phyloP scores from a whole-genome alignment of 1,284 basidiomycete genomes.

The Sporisorium scitamineum region DNA sequence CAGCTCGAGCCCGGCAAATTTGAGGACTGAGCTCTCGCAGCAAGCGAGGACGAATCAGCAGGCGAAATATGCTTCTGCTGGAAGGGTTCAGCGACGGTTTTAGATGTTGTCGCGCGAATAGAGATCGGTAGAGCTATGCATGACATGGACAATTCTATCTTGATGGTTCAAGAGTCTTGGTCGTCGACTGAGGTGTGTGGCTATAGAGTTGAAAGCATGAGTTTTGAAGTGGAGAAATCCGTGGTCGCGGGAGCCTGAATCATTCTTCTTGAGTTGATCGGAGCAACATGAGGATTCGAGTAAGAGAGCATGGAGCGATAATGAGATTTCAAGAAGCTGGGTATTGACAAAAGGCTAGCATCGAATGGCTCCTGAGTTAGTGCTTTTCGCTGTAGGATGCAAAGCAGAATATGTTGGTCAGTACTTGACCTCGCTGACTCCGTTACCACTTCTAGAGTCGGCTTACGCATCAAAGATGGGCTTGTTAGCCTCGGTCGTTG shows the following conservation, averaged over 20 bases:
- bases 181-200: too few relatives aligned
- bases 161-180: neutral
- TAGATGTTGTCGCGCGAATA: too few relatives aligned
- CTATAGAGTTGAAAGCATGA: too few relatives aligned
- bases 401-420: neutral
- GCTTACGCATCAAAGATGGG: constrained; percentile 52
- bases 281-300: neutral
- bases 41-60: constrained; percentile 32
- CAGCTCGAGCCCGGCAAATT: constrained; percentile 36
- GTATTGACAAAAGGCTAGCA: neutral
- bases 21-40: constrained; percentile 22
- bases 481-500: constrained; percentile 12
- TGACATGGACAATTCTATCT: neutral
- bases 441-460: too few relatives aligned
- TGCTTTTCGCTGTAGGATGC: constrained; percentile 11
- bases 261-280: neutral
- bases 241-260: too few relatives aligned
- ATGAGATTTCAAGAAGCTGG: neutral
- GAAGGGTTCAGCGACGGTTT: neutral
- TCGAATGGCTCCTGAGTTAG: neutral
- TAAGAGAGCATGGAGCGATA: neutral
- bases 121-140: neutral
- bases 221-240: too few relatives aligned
- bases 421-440: neutral
- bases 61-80: neutral